These are phyloP conservation scores for Plasmodium cynomolgi DNA, from an alignment of 169 alveolate genomes.

Conservation along the genomic window DNA sequence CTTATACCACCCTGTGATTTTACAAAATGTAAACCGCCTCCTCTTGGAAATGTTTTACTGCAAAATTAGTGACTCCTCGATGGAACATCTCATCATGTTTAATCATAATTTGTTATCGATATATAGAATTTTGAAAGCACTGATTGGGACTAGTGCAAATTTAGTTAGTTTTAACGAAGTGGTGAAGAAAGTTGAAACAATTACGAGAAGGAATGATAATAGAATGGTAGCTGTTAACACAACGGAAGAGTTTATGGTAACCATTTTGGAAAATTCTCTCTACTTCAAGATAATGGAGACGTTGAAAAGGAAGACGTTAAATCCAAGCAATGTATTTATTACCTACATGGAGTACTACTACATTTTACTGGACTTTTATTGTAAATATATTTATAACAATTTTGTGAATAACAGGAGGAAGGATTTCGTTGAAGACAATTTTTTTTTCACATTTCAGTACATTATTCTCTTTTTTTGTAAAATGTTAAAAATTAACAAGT, in stretches of 20 bases:
- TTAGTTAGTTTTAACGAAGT: conserved; percentile 25
- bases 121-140: conserved; percentile 39
- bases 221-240: not conserved
- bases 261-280: conserved; percentile 7
- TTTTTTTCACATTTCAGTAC: conserved; percentile 18
- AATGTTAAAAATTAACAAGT: conserved; percentile 54
- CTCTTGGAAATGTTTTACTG: conserved; percentile 23
- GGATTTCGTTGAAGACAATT: not conserved
- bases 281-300: conserved; percentile 26
- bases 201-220: not conserved
- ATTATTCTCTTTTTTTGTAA: conserved; percentile 47
- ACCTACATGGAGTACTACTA: conserved; percentile 61
- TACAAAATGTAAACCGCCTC: conserved; percentile 23
- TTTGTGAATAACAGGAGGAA: not conserved
- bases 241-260: not conserved
- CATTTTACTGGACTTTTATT: conserved; percentile 27
- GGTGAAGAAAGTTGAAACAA: not conserved
- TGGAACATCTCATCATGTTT: conserved; percentile 14
- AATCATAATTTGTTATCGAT: conserved; percentile 47
- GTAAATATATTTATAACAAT: conserved; percentile 45
- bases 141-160: conserved; percentile 35
- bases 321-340: conserved; percentile 1
- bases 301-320: conserved; percentile 21
- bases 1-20: conserved; percentile 28
- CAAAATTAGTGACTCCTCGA: conserved; percentile 18